These are phyloP conservation scores for Bonia amplexicaulis DNA, from an alignment of 176 grass and related monocot genomes.

Conservation along the genomic window DNA sequence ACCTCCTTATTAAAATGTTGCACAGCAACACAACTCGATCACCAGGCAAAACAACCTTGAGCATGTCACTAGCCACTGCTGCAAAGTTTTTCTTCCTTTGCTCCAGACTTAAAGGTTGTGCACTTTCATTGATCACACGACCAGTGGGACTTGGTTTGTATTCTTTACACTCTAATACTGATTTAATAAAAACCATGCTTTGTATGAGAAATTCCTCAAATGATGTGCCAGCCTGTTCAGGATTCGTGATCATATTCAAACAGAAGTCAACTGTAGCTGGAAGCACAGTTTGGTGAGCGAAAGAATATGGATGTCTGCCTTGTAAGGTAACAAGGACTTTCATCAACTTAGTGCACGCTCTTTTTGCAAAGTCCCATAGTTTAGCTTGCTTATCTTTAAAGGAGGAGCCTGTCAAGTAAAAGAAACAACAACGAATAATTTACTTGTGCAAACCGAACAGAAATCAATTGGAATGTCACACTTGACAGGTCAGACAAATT, in stretches of 20 bases:
- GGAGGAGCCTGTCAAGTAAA: constrained; percentile 56
- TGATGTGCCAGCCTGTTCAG: constrained; percentile 51
- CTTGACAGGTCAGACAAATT: not conserved
- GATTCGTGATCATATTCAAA: constrained; percentile 88
- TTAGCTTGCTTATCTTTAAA: constrained; percentile 74
- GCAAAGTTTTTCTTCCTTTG: constrained; percentile 82
- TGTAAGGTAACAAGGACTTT: constrained; percentile 77
- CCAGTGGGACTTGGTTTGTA: constrained; percentile 76
- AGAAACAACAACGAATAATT: constrained; percentile 10
- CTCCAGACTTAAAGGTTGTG: constrained; percentile 61
- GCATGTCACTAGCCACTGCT: constrained; percentile 58
- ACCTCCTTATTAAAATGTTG: constrained; percentile 97
- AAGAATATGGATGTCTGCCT: constrained; percentile 92
- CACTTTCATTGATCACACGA: constrained; percentile 60
- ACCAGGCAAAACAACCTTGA: constrained; percentile 71
- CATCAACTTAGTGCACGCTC: constrained; percentile 89
- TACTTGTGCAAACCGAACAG: not conserved
- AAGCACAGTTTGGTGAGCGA: constrained; percentile 70
- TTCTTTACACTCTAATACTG: constrained; percentile 89
- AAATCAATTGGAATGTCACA: not conserved
- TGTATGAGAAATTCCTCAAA: constrained; percentile 96
- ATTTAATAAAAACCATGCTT: constrained; percentile 93
- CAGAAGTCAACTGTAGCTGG: constrained; percentile 65
- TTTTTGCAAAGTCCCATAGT: constrained; percentile 78
- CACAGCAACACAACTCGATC: constrained; percentile 81